Evolutionary conservation across 768 basidiomycete species (phyloP), one percentile per base, ranked within the genome.

Genomic region (Dioszegia aurantiaca): DNA sequence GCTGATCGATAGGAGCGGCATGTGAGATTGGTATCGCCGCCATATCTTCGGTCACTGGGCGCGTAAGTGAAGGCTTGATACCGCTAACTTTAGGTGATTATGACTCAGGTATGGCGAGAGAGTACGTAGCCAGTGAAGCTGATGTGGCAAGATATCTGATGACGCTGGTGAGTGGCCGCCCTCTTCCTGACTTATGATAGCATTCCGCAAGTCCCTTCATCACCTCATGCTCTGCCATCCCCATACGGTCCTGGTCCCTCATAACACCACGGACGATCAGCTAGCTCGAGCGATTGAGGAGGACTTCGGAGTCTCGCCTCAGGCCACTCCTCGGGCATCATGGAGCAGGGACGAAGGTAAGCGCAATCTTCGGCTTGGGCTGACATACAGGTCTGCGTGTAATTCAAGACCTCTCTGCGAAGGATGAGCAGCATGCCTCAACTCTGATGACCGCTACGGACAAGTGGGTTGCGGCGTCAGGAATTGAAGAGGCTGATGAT

Each of bases 1-100:
- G n/a, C 52, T 33, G 40, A 11, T n/a, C 24, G 12, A 14, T 48
- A 65, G 76, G 88, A 0, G 80, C 89, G 27, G 86, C 86, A 0
- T 80, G 87, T 54, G 91, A 94, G 71, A 84, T 94, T 9, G 92
- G 92, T 2, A 84, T 95, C 30, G 90, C 89, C 0, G 87, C 88
- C 0, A 80, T 91, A n/a, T 86, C 92, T 58, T 83, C 81, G 56
- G 86, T 88, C 30, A 89, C 86, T 0, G 89, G 87, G 0, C 81
- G 83, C 26, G 86, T 87, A 28, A 51, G 65, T 63, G 16, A 31
- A 1, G 11, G 21, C 9, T 14, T 16, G 27, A 37, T 2, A 9
- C 2, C 2, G 54, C 54, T 55, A 28, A 55, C 37, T 11, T 2
- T 31, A 57, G 57, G 33, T 55, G 19, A 80, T 84, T 72, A 79